Evolutionary conservation across 1,284 basidiomycete genomes (phyloP).

Genomic region (Cutaneotrichosporon spelunceum): DNA sequence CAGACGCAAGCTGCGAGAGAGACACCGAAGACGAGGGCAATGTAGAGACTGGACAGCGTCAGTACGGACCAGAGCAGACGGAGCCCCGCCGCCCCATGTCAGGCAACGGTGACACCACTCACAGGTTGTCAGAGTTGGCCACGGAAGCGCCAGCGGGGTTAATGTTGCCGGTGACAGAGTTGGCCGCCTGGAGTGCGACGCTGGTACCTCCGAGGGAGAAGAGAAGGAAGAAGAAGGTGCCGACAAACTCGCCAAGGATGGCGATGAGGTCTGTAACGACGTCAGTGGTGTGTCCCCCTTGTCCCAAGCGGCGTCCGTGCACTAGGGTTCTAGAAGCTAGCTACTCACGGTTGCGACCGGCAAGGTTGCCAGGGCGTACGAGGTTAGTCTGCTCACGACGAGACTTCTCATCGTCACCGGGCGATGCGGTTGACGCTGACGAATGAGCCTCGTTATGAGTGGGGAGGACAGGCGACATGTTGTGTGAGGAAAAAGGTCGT

Average conservation of each 20-base stretch:
- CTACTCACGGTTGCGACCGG: constrained; percentile 22
- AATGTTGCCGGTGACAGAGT: constrained; percentile 41
- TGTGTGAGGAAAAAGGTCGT: not conserved
- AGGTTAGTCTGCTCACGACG: not conserved
- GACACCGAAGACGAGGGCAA: constrained; percentile 54
- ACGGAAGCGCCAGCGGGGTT: constrained; percentile 29
- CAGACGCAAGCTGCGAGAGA: constrained; percentile 52
- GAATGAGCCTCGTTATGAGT: constrained; percentile 10
- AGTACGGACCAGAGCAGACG: constrained; percentile 19
- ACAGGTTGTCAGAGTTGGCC: constrained; percentile 45
- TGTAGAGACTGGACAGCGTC: constrained; percentile 50
- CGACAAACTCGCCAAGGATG: constrained; percentile 54
- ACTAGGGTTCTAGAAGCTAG: not conserved
- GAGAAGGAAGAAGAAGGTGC: constrained; percentile 53
- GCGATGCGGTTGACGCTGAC: constrained; percentile 3
- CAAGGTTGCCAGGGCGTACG: constrained; percentile 12
- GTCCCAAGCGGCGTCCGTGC: not conserved
- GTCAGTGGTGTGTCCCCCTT: not conserved
- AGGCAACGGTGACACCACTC: constrained; percentile 10
- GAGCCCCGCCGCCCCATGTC: no score
- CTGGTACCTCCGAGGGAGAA: constrained; percentile 51
- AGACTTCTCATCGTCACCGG: constrained; percentile 9
- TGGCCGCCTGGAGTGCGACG: constrained; percentile 47
- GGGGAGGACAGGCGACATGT: constrained; percentile 18
- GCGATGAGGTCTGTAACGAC: constrained; percentile 46